Conservation (phyloP, 164 flowering plant genomes). For the Pachysandra terminalis region DNA sequence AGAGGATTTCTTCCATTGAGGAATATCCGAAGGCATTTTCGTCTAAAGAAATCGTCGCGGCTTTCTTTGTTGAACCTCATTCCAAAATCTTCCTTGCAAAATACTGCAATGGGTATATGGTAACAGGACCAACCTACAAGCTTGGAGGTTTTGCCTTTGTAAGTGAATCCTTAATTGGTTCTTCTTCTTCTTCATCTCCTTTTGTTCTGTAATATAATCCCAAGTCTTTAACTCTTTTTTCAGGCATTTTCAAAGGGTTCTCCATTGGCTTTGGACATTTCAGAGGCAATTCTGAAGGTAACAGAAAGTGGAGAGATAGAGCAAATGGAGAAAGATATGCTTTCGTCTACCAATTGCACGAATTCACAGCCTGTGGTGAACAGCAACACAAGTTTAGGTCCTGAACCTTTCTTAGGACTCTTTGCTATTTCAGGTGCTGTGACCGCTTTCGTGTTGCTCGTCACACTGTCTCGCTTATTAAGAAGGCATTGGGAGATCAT, state of each 20-base stretch:
- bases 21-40: slow-evolving; percentile 19
- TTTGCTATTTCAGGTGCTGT: background rate
- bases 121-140: slow-evolving; percentile 20
- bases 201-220: too few species aligned
- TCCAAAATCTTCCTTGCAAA: slow-evolving; percentile 28
- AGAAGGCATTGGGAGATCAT: background rate
- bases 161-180: background rate
- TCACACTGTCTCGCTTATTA: background rate
- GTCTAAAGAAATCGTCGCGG: slow-evolving; percentile 21
- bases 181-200: background rate
- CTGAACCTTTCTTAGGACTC: slow-evolving; percentile 3
- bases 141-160: slow-evolving; percentile 36
- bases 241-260: slow-evolving; percentile 9
- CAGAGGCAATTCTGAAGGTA: slow-evolving; percentile 24
- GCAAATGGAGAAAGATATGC: slow-evolving; percentile 5
- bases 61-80: slow-evolving; percentile 25
- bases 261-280: slow-evolving; percentile 17
- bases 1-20: slow-evolving; percentile 8
- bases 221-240: too few species aligned
- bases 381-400: background rate
- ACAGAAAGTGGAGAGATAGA: slow-evolving; percentile 19
- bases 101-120: slow-evolving; percentile 20
- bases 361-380: background rate
- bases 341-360: background rate
- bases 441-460: background rate